Evolutionary conservation across 495 filamentous ascomycete species (phyloP).

Genomic region (Xylaria longipes): DNA sequence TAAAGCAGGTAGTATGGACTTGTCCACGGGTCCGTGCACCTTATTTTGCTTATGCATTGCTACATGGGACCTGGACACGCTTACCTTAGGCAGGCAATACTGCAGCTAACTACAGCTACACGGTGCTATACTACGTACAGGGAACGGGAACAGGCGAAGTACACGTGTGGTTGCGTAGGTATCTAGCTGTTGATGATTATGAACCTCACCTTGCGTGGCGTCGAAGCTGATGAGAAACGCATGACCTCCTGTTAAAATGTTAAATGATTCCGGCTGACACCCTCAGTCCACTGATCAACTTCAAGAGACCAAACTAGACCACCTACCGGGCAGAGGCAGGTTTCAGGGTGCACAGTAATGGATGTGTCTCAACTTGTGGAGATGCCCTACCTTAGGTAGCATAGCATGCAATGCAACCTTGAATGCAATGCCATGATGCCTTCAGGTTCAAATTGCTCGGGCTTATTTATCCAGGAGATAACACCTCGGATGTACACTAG

Average conservation of each 20-base stretch:
- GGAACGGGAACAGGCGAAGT: not conserved
- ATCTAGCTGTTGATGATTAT: not conserved
- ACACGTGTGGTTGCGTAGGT: not conserved
- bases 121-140: not conserved
- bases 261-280: not conserved
- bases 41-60: not conserved
- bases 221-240: slow-evolving; percentile 4
- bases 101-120: not conserved
- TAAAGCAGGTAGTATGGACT: not conserved
- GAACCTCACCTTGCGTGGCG: slow-evolving; percentile 8
- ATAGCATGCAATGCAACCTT: slow-evolving; percentile 10
- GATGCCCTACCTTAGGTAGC: not conserved
- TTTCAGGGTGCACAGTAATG: slow-evolving; percentile 21
- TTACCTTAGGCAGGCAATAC: not conserved
- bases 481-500: not conserved
- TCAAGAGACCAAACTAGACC: not conserved
- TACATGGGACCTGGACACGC: not conserved
- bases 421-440: slow-evolving; percentile 15
- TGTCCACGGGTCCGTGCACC: not conserved
- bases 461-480: slow-evolving; percentile 8
- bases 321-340: not conserved
- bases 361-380: slow-evolving; percentile 13
- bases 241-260: slow-evolving; percentile 5
- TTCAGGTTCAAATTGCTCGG: slow-evolving; percentile 3
- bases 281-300: not conserved